phyloP scores from a whole-genome alignment of 2,329 filamentous ascomycete genomes.

The Bipolaris gigantea region DNA sequence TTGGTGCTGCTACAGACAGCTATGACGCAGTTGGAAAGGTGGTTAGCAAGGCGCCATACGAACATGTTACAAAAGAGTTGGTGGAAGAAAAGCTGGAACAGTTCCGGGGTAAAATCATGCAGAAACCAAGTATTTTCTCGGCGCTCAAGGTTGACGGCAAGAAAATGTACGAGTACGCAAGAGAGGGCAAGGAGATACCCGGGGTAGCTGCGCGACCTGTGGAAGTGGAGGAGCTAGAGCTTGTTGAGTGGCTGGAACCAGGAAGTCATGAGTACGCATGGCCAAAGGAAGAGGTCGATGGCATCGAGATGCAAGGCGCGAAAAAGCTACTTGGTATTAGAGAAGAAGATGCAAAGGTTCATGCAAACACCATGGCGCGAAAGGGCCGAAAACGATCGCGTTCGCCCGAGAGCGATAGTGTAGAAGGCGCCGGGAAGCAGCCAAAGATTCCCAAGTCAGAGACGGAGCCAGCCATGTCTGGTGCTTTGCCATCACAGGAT shows the following conservation, averaged over 20 bases:
- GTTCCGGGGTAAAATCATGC: constrained; percentile 82
- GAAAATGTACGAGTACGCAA: constrained; percentile 92
- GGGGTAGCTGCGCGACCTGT: constrained; percentile 82
- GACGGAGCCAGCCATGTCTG: constrained; percentile 38
- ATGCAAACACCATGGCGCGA: constrained; percentile 28
- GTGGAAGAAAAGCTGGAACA: constrained; percentile 75
- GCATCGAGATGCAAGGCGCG: constrained; percentile 73
- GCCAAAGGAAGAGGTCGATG: constrained; percentile 76
- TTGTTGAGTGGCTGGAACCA: constrained; percentile 81
- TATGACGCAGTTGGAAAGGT: constrained; percentile 89
- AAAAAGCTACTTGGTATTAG: constrained; percentile 61
- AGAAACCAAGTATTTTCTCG: constrained; percentile 90
- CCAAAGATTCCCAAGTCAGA: constrained; percentile 33
- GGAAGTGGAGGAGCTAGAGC: constrained; percentile 73
- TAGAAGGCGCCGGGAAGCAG: constrained; percentile 21
- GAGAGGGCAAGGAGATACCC: constrained; percentile 84
- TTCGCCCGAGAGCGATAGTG: constrained; percentile 15
- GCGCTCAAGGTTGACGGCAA: constrained; percentile 93
- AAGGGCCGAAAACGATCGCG: constrained; percentile 30
- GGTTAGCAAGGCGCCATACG: constrained; percentile 72
- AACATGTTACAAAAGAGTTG: constrained; percentile 75
- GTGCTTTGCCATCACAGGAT: constrained; percentile 30
- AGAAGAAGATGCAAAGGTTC: constrained; percentile 30
- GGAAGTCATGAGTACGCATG: constrained; percentile 78
- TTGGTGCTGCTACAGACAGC: constrained; percentile 88